Conservation (phyloP, 192 early-diverging fungal species). For the Phlyctochytrium planicorne region DNA sequence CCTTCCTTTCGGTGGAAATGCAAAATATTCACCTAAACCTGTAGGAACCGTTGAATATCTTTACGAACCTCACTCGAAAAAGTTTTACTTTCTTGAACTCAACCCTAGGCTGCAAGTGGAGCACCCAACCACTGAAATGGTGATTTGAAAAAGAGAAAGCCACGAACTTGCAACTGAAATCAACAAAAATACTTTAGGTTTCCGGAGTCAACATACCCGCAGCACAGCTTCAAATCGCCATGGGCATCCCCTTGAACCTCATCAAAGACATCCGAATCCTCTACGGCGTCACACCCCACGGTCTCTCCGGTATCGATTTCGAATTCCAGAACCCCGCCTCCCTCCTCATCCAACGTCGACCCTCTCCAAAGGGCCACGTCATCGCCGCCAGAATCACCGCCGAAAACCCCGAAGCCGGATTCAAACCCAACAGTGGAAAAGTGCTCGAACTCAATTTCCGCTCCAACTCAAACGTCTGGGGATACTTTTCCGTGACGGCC, state of each 20-base stretch:
- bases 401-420: conserved; percentile 98
- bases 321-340: conserved; percentile 77
- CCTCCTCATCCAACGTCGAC: conserved; percentile 82
- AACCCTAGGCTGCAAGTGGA: conserved; percentile 98
- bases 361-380: conserved; percentile 94
- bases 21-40: background rate
- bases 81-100: conserved; percentile 94
- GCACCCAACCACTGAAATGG: conserved; percentile 99
- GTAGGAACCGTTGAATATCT: conserved; percentile 90
- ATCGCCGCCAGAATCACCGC: conserved; percentile 98
- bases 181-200: conserved; percentile 32
- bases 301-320: conserved; percentile 89
- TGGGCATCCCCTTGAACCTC: conserved; percentile 95
- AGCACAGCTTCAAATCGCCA: conserved; percentile 96
- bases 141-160: conserved; percentile 11
- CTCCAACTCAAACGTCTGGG: conserved; percentile 95
- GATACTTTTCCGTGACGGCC: conserved; percentile 94
- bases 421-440: conserved; percentile 96
- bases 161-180: background rate
- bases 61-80: conserved; percentile 79
- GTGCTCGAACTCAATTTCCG: conserved; percentile 97
- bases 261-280: conserved; percentile 95
- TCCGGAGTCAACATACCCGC: conserved; percentile 98
- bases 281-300: conserved; percentile 86
- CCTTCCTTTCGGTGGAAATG: background rate